Conservation (phyloP, 2,329 filamentous ascomycete genomes). For the Cytospora leucostoma region DNA sequence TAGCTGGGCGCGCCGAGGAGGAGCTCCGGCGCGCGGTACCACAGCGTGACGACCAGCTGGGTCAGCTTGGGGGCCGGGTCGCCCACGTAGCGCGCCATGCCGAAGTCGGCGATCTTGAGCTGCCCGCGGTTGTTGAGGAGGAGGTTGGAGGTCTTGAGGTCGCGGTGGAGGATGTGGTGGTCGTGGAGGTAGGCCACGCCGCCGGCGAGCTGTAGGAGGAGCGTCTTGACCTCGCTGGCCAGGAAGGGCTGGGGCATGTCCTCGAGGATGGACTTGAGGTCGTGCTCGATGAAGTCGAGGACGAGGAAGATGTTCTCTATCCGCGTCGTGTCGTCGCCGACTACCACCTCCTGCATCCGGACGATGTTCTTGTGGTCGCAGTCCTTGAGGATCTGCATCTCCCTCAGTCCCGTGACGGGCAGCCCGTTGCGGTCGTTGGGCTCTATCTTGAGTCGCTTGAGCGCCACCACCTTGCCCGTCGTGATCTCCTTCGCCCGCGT, state of each 20-base stretch:
- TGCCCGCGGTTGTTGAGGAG: slow-evolving; percentile 93
- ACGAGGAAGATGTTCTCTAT: slow-evolving; percentile 79
- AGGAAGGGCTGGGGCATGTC: slow-evolving; percentile 94
- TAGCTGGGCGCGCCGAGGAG: slow-evolving; percentile 80
- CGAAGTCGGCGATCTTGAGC: slow-evolving; percentile 96
- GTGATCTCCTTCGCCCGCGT: slow-evolving; percentile 75
- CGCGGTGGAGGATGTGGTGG: slow-evolving; percentile 89
- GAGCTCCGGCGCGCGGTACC: slow-evolving; percentile 92
- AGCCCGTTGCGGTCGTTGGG: slow-evolving; percentile 71
- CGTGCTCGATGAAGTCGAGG: slow-evolving; percentile 97
- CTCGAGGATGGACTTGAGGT: slow-evolving; percentile 88
- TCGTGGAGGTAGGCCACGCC: slow-evolving; percentile 85
- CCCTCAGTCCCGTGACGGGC: slow-evolving; percentile 87
- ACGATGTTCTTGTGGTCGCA: slow-evolving; percentile 84
- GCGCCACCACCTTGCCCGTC: slow-evolving; percentile 79
- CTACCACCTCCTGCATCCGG: slow-evolving; percentile 77
- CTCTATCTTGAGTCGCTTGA: slow-evolving; percentile 94
- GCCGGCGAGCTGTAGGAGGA: slow-evolving; percentile 78
- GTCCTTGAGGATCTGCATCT: slow-evolving; percentile 88
- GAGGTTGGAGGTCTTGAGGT: slow-evolving; percentile 91
- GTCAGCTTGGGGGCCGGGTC: slow-evolving; percentile 78
- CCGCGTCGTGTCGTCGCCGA: slow-evolving; percentile 61
- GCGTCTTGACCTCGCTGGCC: slow-evolving; percentile 87
- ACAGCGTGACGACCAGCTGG: slow-evolving; percentile 91
- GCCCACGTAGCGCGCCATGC: slow-evolving; percentile 90